phyloP scores from a whole-genome alignment of 345 rosid genomes.

The Anastatica hierochuntica region DNA sequence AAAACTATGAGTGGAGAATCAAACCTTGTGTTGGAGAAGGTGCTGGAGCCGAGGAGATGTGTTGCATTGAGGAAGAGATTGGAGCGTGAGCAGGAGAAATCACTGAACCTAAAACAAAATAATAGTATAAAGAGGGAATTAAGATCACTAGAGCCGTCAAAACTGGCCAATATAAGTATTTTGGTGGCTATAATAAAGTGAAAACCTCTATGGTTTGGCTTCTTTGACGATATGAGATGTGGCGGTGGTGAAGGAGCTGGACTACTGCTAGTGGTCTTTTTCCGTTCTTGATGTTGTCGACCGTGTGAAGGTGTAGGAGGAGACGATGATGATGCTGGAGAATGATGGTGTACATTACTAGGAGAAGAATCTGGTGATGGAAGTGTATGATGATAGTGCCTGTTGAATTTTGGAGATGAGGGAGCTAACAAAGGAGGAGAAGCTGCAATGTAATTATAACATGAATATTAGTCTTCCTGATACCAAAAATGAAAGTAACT shows the following conservation, averaged over 20 bases:
- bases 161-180: neutral
- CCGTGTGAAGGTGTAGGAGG: conserved; percentile 42
- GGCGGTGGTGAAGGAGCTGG: conserved; percentile 38
- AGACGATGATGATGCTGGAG: conserved; percentile 29
- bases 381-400: conserved; percentile 5
- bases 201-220: conserved; percentile 38
- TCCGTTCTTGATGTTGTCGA: conserved; percentile 32
- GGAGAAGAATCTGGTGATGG: conserved; percentile 26
- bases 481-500: conserved; percentile 1
- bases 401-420: neutral
- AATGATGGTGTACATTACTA: conserved; percentile 12
- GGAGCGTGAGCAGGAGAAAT: conserved; percentile 28
- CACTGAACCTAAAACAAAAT: conserved; percentile 31
- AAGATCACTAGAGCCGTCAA: neutral
- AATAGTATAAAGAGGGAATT: conserved; percentile 18
- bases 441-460: conserved; percentile 4
- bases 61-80: conserved; percentile 27
- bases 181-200: neutral
- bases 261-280: conserved; percentile 12
- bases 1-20: conserved; percentile 19
- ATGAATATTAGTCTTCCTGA: neutral
- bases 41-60: conserved; percentile 40
- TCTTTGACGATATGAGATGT: conserved; percentile 34
- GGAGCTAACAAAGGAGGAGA: conserved; percentile 24
- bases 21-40: conserved; percentile 40